Base-by-base conservation (phyloP, 2,329 filamentous ascomycete genomes). In the Lecanicillium sp. region DNA sequence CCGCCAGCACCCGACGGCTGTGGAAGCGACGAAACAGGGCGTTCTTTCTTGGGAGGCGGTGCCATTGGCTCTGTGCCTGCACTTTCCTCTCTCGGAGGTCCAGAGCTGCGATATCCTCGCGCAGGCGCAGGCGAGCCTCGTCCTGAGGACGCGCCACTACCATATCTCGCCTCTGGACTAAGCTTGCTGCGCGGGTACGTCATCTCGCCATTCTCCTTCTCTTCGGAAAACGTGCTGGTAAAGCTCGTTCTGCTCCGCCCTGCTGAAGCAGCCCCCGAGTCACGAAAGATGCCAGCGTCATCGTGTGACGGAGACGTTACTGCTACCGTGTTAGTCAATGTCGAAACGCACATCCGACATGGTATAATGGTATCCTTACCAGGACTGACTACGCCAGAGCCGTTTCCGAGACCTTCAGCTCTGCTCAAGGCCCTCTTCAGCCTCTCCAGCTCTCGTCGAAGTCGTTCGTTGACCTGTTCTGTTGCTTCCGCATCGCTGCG, bases 401-500 rank as follows among this genome's bases (percentile, higher is more conserved):
- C 55, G 30, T 49, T 47, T 14, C 63, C 60, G 8, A 75, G 60
- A 35, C 73, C 65, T 58, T 82, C 66, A 46, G 79, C 68, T 57
- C 73, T 67, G 61, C 75, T 71, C 50, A 85, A 71, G 48, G 95
- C 92, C 41, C 87, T 84, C 73, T 96, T 96, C 44, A 98, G 70
- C 38, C 92, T 78, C 48, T 98, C 92, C 33, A 95, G 82, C 63
- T 98, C 92, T 38, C 89, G 79, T 45, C 84, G 74, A 38, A 95
- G 74, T 41, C 85, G 82, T 45, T 92, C 85, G 37, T 92, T 88
- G 42, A 80, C 83, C 51, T 88, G 81, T 56, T 95, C 88, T 0
- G 89, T 85, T 1, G 85, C 80, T 58, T 96, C 90, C 22, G 83
- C 85, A 53, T 98, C 92, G 48, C 85, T 88, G 39, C 89, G 76